Evolutionary conservation across 1,139 yeast species (phyloP), one percentile per base, ranked within the genome.

Genomic region (Entelexis sorbosivorans): DNA sequence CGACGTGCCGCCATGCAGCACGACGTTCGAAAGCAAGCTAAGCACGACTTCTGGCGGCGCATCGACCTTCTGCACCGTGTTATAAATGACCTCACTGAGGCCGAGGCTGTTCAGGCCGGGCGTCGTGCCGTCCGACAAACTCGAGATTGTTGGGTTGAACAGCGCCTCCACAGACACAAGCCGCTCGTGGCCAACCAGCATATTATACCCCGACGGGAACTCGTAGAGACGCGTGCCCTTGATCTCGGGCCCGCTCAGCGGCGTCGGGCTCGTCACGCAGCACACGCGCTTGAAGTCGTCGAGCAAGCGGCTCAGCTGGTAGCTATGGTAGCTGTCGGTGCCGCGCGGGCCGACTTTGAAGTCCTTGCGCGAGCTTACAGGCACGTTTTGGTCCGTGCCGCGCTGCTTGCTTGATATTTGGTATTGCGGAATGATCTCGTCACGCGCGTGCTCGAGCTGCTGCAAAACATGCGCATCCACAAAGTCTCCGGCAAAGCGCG

Each of bases 1-100:
- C 9, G 95, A 78, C 0, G 85, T 74, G 1, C 96, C 93, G 14
- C 98, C 98, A 0, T 95, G 87, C 29, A 91, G 73, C 31, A 91
- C 82, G 50, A 91, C 82, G 64, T 91, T 91, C 65, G 85, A 87
- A 1, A 96, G 89, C 40, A 89, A 73, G 38, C 85, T 81, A 81
- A 58, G 91, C 73, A 59, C 82, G 72, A 87, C 86, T 66, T 89
- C 97, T 76, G 77, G 58, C 24, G 71, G 61, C 40, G 66, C 63
- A 44, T 65, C 68, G 14, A 65, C 62, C 51, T 64, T 63, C 53
- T 59, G 60, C 24, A 89, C 70, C 10, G 89, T 78, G 52, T 79
- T 78, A 46, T 85, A 76, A 24, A 89, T 77, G 58, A 89, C 71
- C 58, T 81, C 85, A 1, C 84, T 75, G 29, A 91, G 63, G 1